phyloP scores from a whole-genome alignment of 192 early-diverging fungal species.

The Coemansia sp. region DNA sequence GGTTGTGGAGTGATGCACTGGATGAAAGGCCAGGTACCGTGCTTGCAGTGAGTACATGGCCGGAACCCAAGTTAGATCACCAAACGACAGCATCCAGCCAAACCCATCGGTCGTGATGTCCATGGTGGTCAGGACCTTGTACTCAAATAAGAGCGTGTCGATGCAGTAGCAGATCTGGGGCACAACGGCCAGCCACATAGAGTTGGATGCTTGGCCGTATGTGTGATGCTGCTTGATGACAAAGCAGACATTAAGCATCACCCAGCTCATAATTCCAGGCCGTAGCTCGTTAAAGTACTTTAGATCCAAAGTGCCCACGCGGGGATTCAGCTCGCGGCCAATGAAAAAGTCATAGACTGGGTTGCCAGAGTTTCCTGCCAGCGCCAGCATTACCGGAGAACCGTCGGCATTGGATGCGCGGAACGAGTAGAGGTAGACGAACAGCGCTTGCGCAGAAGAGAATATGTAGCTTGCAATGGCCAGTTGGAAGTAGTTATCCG shows the following conservation, averaged over 20 bases:
- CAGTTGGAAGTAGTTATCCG: slow-evolving; percentile 73
- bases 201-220: slow-evolving; percentile 64
- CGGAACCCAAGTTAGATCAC: slow-evolving; percentile 85
- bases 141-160: slow-evolving; percentile 67
- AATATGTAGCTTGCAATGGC: slow-evolving; percentile 65
- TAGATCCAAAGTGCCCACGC: slow-evolving; percentile 76
- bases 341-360: slow-evolving; percentile 91
- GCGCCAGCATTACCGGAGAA: slow-evolving; percentile 61
- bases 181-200: slow-evolving; percentile 70
- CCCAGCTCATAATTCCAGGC: slow-evolving; percentile 90
- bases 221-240: slow-evolving; percentile 70
- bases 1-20: slow-evolving; percentile 54
- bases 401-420: slow-evolving; percentile 19
- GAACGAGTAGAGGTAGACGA: slow-evolving; percentile 77
- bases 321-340: slow-evolving; percentile 94
- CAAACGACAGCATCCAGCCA: slow-evolving; percentile 82
- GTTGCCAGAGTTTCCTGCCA: slow-evolving; percentile 90
- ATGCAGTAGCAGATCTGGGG: slow-evolving; percentile 82
- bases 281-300: slow-evolving; percentile 93
- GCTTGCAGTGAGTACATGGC: slow-evolving; percentile 88
- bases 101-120: slow-evolving; percentile 98
- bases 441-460: slow-evolving; percentile 58
- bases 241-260: slow-evolving; percentile 71
- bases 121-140: slow-evolving; percentile 91
- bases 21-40: slow-evolving; percentile 73